Percentiles rank a stretch among this genome's conserved stretches.
phyloP scores from a whole-genome alignment of 139 green algal genomes.

The Yamagishiella unicocca region DNA sequence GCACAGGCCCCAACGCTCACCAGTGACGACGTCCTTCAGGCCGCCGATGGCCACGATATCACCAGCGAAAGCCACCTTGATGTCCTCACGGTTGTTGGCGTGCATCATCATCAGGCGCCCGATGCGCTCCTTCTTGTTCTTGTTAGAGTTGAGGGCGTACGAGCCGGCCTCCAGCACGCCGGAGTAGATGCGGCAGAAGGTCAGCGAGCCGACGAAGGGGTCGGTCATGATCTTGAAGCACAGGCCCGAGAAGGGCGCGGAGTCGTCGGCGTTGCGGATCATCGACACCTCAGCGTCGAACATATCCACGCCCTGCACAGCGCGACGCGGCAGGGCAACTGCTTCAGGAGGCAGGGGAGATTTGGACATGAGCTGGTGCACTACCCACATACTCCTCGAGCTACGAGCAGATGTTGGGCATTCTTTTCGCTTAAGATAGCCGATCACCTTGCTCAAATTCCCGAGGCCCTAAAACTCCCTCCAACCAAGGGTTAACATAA shows the following conservation, averaged over 20 bases:
- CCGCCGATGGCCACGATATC: slow-evolving; percentile 98
- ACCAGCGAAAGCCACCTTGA: slow-evolving; percentile 90
- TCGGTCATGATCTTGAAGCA: slow-evolving; percentile 99
- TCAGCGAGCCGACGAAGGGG: slow-evolving; percentile 95
- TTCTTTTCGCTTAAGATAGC: no score
- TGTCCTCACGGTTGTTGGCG: slow-evolving; percentile 97
- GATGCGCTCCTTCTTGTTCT: slow-evolving; percentile 98
- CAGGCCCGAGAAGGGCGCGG: slow-evolving; percentile 93
- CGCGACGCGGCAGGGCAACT: no score
- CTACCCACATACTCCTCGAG: no score
- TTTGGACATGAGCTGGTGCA: no score
- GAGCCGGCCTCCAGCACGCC: slow-evolving; percentile 81
- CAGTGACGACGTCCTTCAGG: slow-evolving; percentile 95
- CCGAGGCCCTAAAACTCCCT: no score
- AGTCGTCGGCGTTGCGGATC: slow-evolving; percentile 81
- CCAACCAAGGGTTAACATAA: no score
- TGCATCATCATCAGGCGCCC: slow-evolving; percentile 99
- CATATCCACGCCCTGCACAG: neutral
- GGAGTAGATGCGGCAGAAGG: slow-evolving; percentile 97
- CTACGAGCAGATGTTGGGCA: no score
- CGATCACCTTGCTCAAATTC: no score
- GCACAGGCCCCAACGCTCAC: neutral
- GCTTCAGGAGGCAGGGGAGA: no score
- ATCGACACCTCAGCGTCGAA: slow-evolving; percentile 81
- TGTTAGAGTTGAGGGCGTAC: slow-evolving; percentile 93